Percentiles rank a stretch among this genome's conserved stretches.
Conservation (phyloP, 306 rosid species). For the Nissolia schottii region DNA sequence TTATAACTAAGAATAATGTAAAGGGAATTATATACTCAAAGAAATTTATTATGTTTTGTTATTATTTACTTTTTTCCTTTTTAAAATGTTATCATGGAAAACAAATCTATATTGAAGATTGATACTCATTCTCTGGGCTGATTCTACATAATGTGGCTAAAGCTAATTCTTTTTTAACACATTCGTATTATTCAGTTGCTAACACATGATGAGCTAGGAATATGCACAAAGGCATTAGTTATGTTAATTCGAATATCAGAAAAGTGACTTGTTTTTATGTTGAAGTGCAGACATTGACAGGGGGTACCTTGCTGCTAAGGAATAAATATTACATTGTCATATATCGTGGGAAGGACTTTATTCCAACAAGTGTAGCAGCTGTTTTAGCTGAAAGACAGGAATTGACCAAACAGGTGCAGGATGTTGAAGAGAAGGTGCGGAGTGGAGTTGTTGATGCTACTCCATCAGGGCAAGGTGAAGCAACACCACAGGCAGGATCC, state of each 20-base stretch:
- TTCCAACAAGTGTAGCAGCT: conserved; percentile 76
- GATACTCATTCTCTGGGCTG: neutral
- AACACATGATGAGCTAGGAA: conserved; percentile 9
- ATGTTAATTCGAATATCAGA: conserved; percentile 3
- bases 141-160: neutral
- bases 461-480: conserved; percentile 46
- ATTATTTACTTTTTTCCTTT: neutral
- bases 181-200: conserved; percentile 1
- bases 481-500: conserved; percentile 76
- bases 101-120: neutral
- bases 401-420: conserved; percentile 75
- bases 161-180: neutral
- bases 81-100: neutral
- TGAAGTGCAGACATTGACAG: conserved; percentile 71
- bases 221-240: neutral
- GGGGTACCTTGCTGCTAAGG: conserved; percentile 89
- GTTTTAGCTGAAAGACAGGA: conserved; percentile 89
- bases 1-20: conserved; percentile 2
- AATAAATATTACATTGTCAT: conserved; percentile 86
- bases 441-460: conserved; percentile 40
- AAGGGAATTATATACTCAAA: neutral
- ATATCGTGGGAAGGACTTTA: conserved; percentile 94
- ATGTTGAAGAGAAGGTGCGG: conserved; percentile 79
- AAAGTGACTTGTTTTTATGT: conserved; percentile 13
- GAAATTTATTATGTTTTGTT: neutral